phyloP scores from a whole-genome alignment of 2,329 filamentous ascomycete species.

The Cladosporium cucumerinum region DNA sequence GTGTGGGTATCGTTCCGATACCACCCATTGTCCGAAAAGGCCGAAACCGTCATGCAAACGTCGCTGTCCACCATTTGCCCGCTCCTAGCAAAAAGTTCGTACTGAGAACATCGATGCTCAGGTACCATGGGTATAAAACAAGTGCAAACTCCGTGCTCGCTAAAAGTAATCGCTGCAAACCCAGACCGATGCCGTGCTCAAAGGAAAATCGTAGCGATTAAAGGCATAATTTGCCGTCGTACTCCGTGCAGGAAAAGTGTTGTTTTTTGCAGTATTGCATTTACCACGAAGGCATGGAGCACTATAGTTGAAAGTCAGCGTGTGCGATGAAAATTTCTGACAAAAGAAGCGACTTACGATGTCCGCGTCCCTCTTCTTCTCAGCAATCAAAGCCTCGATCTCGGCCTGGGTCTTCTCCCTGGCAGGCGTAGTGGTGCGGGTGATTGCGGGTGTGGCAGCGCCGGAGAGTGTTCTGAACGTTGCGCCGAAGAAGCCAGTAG shows the following conservation, averaged over 20 bases:
- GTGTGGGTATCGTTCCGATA: not conserved
- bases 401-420: constrained; percentile 27
- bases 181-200: constrained; percentile 8
- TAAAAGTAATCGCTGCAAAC: not conserved
- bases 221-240: not conserved
- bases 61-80: constrained; percentile 1
- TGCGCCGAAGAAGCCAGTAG: constrained; percentile 27
- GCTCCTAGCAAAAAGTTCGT: not conserved
- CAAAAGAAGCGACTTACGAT: constrained; percentile 21
- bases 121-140: constrained; percentile 8
- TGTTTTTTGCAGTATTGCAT: not conserved
- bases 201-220: constrained; percentile 6
- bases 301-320: constrained; percentile 17
- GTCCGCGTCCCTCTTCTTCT: constrained; percentile 32
- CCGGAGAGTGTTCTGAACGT: constrained; percentile 20
- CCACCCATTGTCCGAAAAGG: not conserved
- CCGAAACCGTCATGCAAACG: constrained; percentile 5
- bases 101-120: constrained; percentile 2
- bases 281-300: constrained; percentile 22
- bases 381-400: constrained; percentile 27
- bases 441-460: constrained; percentile 20
- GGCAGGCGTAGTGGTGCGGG: constrained; percentile 17
- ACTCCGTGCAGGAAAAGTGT: not conserved
- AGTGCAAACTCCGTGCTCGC: constrained; percentile 10
- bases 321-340: not conserved